phyloP scores from a whole-genome alignment of 1,284 basidiomycete genomes.

The Cerrena zonata region DNA sequence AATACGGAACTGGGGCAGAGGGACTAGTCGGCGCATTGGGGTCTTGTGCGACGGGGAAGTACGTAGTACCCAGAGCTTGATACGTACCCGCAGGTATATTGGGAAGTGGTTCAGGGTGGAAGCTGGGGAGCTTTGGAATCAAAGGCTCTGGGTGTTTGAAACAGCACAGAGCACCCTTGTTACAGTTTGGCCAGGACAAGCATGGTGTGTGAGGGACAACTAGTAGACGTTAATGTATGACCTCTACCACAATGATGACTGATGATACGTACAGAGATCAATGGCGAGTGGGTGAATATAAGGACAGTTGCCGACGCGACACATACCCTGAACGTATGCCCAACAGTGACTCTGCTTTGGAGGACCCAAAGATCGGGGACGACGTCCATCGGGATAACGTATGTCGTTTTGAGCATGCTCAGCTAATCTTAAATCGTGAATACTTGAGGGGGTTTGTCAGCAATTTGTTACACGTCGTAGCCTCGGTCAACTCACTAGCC shows the following conservation, averaged over 20 bases:
- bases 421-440: slow-evolving; percentile 33
- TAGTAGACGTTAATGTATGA: too few species aligned
- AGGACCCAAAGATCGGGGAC: slow-evolving; percentile 4
- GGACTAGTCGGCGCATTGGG: slow-evolving; percentile 6
- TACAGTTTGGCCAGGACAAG: slow-evolving; percentile 30
- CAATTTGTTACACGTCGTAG: too few species aligned
- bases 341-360: slow-evolving; percentile 34
- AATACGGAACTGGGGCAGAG: slow-evolving; percentile 10
- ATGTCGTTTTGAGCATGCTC: slow-evolving; percentile 21
- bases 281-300: slow-evolving; percentile 32
- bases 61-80: slow-evolving; percentile 21
- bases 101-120: slow-evolving; percentile 13
- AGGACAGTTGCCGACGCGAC: slow-evolving; percentile 27
- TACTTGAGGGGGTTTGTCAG: too few species aligned
- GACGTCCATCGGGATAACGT: slow-evolving; percentile 12
- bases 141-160: slow-evolving; percentile 30
- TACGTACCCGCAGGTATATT: slow-evolving; percentile 15
- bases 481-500: slow-evolving; percentile 39
- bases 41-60: slow-evolving; percentile 15
- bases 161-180: slow-evolving; percentile 23
- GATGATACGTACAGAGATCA: slow-evolving; percentile 27
- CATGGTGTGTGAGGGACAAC: slow-evolving; percentile 33
- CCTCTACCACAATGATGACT: slow-evolving; percentile 7
- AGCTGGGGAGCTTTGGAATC: slow-evolving; percentile 16
- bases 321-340: slow-evolving; percentile 35